Evolutionary conservation across 2,329 filamentous ascomycete species (phyloP).

Genomic region (Trichoderma endophyticum): DNA sequence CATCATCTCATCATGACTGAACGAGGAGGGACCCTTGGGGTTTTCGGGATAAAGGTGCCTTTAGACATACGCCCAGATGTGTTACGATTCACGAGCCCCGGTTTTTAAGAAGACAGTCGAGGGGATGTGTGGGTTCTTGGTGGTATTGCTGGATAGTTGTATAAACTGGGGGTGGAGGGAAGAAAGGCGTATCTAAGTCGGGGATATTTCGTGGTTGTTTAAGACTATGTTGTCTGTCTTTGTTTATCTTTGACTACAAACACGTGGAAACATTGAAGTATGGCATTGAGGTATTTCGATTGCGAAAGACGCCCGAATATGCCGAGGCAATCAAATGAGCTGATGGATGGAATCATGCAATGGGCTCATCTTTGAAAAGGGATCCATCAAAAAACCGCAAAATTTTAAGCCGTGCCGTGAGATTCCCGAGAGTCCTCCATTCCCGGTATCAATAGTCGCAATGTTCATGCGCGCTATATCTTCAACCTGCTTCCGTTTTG

Average conservation of each 20-base stretch:
- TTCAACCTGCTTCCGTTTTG: not conserved
- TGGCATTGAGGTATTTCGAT: not conserved
- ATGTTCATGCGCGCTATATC: not conserved
- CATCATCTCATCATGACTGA: constrained; percentile 9
- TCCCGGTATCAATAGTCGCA: not conserved
- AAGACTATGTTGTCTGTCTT: not conserved
- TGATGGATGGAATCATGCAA: not conserved
- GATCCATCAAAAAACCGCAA: not conserved
- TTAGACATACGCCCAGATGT: constrained; percentile 2
- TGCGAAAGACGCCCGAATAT: not conserved
- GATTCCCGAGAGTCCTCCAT: not conserved
- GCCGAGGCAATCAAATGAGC: not conserved
- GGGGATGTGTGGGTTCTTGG: not conserved
- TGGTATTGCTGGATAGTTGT: not conserved
- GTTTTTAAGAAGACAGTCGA: not conserved
- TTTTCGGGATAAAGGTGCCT: not conserved
- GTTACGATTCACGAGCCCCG: not conserved
- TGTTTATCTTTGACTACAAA: not conserved
- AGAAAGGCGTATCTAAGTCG: not conserved
- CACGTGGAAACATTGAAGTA: not conserved
- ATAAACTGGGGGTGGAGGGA: not conserved
- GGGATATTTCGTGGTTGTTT: not conserved
- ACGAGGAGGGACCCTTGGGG: not conserved
- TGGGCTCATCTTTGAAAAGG: not conserved
- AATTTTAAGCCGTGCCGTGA: not conserved